A percentile compares a stretch with the other conserved stretches of the same genome.
Evolutionary conservation across 257 asterid species (phyloP).

Genomic region (Solanum etuberosum): DNA sequence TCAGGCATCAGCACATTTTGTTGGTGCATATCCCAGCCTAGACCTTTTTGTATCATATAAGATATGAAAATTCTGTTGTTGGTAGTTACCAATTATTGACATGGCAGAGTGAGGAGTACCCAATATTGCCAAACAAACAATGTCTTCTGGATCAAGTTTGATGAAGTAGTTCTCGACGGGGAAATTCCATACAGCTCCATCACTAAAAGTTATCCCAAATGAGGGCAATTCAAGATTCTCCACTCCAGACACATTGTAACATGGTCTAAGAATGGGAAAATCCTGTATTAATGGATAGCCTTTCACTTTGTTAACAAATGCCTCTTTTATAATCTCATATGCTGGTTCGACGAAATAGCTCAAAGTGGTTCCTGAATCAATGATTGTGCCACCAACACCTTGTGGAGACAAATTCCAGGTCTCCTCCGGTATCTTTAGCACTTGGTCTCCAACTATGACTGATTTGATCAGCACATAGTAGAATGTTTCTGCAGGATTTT

Average conservation of each 20-base stretch:
- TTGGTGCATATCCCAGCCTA: slow-evolving; percentile 79
- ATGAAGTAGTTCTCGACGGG: slow-evolving; percentile 79
- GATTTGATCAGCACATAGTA: slow-evolving; percentile 60
- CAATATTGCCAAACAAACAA: slow-evolving; percentile 67
- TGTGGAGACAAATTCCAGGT: slow-evolving; percentile 43
- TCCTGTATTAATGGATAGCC: slow-evolving; percentile 40
- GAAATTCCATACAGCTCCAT: slow-evolving; percentile 83
- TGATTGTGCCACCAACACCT: slow-evolving; percentile 71
- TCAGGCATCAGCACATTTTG: slow-evolving; percentile 55
- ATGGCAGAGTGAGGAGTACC: slow-evolving; percentile 59
- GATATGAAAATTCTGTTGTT: slow-evolving; percentile 85
- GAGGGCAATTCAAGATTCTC: slow-evolving; percentile 43
- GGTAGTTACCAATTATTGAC: slow-evolving; percentile 85
- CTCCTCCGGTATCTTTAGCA: slow-evolving; percentile 42
- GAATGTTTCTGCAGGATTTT: slow-evolving; percentile 56
- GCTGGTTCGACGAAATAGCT: slow-evolving; percentile 79
- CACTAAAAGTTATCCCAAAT: slow-evolving; percentile 54
- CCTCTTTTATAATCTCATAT: slow-evolving; percentile 48
- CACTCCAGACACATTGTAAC: slow-evolving; percentile 70
- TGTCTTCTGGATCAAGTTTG: slow-evolving; percentile 55
- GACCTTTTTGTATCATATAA: slow-evolving; percentile 59
- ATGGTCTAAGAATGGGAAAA: slow-evolving; percentile 63
- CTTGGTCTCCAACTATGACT: slow-evolving; percentile 55
- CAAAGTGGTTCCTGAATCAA: slow-evolving; percentile 85
- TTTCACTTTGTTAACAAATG: slow-evolving; percentile 42